phyloP scores from a whole-genome alignment of 495 filamentous ascomycete species.

The Chaetomium fimeti region DNA sequence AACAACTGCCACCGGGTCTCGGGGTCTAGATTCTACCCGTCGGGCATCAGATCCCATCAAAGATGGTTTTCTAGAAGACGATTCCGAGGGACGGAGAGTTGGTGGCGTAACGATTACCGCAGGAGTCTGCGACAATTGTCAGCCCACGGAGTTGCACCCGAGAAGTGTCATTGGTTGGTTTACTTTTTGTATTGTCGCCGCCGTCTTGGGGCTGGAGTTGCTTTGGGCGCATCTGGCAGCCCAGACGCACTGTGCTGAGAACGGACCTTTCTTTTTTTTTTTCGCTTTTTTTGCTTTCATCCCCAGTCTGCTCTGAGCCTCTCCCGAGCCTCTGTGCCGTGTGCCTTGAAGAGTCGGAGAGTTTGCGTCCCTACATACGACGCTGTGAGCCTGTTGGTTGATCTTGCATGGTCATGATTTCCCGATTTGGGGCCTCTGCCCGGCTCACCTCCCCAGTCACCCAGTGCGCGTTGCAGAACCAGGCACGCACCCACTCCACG shows the following conservation, averaged over 20 bases:
- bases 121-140: not conserved
- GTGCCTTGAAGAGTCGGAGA: no score
- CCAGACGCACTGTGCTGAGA: not conserved
- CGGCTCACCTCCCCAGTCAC: not conserved
- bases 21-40: constrained; percentile 3
- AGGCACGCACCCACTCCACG: not conserved
- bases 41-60: not conserved
- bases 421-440: constrained; percentile 8
- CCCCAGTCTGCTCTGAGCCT: not conserved
- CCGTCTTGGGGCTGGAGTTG: not conserved
- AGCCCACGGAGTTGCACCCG: not conserved
- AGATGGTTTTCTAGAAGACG: not conserved
- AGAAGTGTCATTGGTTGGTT: not conserved
- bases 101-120: not conserved
- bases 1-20: not conserved
- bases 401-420: constrained; percentile 14
- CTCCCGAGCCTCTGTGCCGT: no score
- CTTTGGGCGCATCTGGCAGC: not conserved
- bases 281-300: not conserved
- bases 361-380: no score
- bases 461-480: not conserved
- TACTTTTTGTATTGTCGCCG: not conserved
- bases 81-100: not conserved
- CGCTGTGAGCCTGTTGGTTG: not conserved
- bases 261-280: no score